Base-by-base conservation (phyloP, 768 basidiomycete genomes). In the Lactarius quietus region DNA sequence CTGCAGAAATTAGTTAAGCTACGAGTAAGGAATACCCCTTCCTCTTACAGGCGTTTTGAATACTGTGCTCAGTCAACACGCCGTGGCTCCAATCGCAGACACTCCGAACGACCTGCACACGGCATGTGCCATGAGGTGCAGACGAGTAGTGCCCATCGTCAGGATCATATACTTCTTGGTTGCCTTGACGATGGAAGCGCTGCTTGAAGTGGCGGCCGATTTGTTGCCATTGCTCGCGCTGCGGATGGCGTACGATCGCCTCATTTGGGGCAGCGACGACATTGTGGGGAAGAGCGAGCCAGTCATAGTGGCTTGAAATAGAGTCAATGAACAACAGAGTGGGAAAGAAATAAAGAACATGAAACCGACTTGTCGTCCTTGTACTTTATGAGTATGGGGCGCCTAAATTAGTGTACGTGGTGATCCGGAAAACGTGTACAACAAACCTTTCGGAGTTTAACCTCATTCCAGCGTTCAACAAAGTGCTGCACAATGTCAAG, bases 11-110 rank as follows among this genome's bases (percentile, higher is more conserved):
- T 53, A 48, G 52, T 62, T 23, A 54, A 65, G 20, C 38, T 23
- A 36, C 38, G 63, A 59, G 55, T 28, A 36, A 23, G 28, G 35
- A 38, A n/a, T 43, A 52, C 1, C 14, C 54, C 6, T 38, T 56
- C 8, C 3, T 84, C 89, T 74, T 72, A 92, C 92, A 94, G 55
- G 96, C 95, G 70, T 93, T 90, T 77, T 97, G 95, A 65, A 98
- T 93, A 75, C 92, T 94, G 64, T 86, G 84, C 75, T 98, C 96
- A 4, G 85, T 89, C 68, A 95, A 79, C 39, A 95, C 90, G 3
- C 95, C 96, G 70, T 94, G 92, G 71, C 88, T 91, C 96, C 96
- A 99, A 76, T 98, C 96, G 1, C 82, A 86, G 26, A 95, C 90
- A 66, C 90, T 92, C 61, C 96, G 84, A 51, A 93, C 82, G 18